Percentiles rank a stretch among this genome's conserved stretches.
Conservation (phyloP, 768 basidiomycete genomes). For the Agrocybe chaxingu region DNA sequence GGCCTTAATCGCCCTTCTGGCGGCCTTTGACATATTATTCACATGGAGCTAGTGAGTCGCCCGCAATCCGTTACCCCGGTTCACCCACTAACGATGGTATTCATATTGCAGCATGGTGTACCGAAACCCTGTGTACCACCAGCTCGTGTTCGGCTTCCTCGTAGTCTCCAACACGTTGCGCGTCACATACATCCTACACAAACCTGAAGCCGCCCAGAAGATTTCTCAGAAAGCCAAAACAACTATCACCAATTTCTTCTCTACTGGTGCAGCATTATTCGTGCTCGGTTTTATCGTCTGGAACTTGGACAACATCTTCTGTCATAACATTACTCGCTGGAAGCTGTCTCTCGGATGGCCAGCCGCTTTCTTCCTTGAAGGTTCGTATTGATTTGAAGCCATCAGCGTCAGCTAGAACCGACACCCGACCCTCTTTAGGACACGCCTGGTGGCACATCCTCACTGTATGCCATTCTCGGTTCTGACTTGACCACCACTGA, state of each 20-base stretch:
- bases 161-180: conserved; percentile 48
- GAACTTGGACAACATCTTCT: conserved; percentile 83
- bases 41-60: conserved; percentile 69
- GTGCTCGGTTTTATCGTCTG: conserved; percentile 66
- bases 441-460: conserved; percentile 78
- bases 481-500: background rate
- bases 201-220: conserved; percentile 32
- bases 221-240: conserved; percentile 42
- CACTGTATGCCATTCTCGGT: conserved; percentile 38
- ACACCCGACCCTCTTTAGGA: conserved; percentile 28
- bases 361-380: conserved; percentile 62
- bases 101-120: conserved; percentile 45
- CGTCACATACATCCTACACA: conserved; percentile 48
- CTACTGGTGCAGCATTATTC: conserved; percentile 54
- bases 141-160: conserved; percentile 65
- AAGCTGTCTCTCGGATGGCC: conserved; percentile 63
- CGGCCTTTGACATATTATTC: conserved; percentile 57
- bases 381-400: conserved; percentile 22
- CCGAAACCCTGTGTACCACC: conserved; percentile 80
- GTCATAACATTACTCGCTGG: conserved; percentile 51
- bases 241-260: conserved; percentile 43
- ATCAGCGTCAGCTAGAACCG: background rate
- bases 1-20: conserved; percentile 31
- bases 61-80: background rate
- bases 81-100: conserved; percentile 4